Conservation (phyloP, 371 early-diverging fungal species). For the Furculomyces boomerangus region DNA sequence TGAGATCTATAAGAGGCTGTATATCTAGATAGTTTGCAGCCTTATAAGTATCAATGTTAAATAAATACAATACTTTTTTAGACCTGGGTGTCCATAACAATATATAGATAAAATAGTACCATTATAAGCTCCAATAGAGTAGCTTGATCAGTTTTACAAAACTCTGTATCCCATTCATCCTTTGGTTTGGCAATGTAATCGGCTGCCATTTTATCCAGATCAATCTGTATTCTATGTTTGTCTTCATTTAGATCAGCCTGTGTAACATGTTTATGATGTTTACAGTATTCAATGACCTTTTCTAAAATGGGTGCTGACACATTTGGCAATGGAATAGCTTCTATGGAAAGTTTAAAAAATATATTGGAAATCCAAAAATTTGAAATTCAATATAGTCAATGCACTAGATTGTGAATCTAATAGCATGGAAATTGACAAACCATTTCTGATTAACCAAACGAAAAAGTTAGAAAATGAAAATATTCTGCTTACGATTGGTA, state of each 20-base stretch:
- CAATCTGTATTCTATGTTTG: neutral
- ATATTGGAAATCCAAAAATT: neutral
- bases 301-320: constrained; percentile 60
- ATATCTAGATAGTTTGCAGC: constrained; percentile 85
- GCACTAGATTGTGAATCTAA: neutral
- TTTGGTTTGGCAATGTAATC: no score
- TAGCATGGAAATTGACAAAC: neutral
- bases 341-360: neutral
- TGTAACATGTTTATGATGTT: constrained; percentile 42
- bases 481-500: constrained; percentile 22
- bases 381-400: neutral
- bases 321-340: constrained; percentile 59
- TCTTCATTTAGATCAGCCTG: neutral
- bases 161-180: constrained; percentile 65
- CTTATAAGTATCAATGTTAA: constrained; percentile 5
- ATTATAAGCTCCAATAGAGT: constrained; percentile 70
- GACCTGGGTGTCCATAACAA: neutral
- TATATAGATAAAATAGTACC: neutral
- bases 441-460: no score
- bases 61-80: constrained; percentile 1
- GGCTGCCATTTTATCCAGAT: neutral
- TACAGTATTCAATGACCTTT: constrained; percentile 68
- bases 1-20: constrained; percentile 60
- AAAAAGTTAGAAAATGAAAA: neutral
- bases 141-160: constrained; percentile 73